These are phyloP conservation scores for Rhodotorula paludigena DNA, from an alignment of 768 basidiomycete species.

Conservation along the genomic window DNA sequence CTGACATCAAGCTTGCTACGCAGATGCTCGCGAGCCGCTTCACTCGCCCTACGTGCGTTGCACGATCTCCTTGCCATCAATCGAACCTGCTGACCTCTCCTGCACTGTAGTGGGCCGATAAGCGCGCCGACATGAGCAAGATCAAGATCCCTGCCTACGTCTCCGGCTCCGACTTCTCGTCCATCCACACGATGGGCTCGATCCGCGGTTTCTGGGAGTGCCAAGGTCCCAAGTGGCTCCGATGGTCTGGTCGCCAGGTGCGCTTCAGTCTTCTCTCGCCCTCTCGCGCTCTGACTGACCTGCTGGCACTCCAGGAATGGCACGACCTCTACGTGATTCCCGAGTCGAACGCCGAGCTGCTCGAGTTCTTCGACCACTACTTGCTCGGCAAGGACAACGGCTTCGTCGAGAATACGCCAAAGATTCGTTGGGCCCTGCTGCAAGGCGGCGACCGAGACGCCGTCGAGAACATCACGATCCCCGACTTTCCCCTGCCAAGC, in stretches of 20 bases:
- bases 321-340: constrained; percentile 26
- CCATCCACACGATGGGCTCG: constrained; percentile 37
- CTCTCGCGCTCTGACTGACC: not conserved
- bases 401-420: constrained; percentile 33
- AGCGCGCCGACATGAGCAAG: constrained; percentile 31
- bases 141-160: constrained; percentile 33
- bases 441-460: constrained; percentile 32
- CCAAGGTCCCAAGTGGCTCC: constrained; percentile 19
- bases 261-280: not conserved
- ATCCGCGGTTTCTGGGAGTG: constrained; percentile 30
- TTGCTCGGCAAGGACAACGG: constrained; percentile 32
- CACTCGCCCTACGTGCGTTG: constrained; percentile 5
- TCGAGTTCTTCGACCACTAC: constrained; percentile 36
- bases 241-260: constrained; percentile 21
- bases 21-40: constrained; percentile 8
- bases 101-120: constrained; percentile 29
- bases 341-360: constrained; percentile 24
- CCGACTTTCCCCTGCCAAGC: constrained; percentile 27
- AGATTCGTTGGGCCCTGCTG: constrained; percentile 30
- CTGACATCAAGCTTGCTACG: too few relatives aligned
- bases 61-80: too few relatives aligned
- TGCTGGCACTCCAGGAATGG: constrained; percentile 27
- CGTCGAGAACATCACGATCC: constrained; percentile 20
- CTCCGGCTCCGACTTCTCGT: constrained; percentile 34
- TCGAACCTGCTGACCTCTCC: not conserved